phyloP scores from a whole-genome alignment of 2,329 filamentous ascomycete species.

The Didymella segeticola region DNA sequence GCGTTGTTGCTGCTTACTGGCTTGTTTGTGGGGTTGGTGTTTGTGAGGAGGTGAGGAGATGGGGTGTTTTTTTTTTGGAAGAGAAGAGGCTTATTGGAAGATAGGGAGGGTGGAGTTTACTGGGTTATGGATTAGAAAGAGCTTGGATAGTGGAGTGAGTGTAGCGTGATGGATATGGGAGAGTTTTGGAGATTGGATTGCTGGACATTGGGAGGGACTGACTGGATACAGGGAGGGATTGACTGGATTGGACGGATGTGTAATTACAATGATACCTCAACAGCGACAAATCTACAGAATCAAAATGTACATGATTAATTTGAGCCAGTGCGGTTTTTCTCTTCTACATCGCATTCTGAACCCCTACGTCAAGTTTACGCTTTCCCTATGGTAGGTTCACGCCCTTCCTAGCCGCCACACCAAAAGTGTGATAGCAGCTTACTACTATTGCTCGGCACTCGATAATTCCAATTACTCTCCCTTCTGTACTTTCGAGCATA shows the following conservation, averaged over 20 bases:
- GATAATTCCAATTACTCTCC: too few relatives aligned
- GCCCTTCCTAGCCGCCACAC: too few relatives aligned
- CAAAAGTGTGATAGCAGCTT: too few relatives aligned
- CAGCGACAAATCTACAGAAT: neutral
- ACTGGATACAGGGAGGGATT: neutral
- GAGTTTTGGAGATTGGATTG: neutral
- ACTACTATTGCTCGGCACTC: too few relatives aligned
- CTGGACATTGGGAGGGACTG: too few relatives aligned
- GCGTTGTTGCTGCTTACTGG: constrained; percentile 24
- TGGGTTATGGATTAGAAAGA: neutral
- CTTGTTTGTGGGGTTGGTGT: constrained; percentile 14
- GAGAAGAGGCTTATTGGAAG: neutral
- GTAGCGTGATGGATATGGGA: neutral
- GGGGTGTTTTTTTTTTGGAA: neutral
- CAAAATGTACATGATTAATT: neutral
- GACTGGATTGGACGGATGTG: constrained; percentile 1
- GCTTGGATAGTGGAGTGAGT: neutral
- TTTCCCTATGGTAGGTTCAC: too few relatives aligned
- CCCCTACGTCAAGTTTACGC: too few relatives aligned
- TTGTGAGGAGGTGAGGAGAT: neutral
- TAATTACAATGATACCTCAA: constrained; percentile 4
- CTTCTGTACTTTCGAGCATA: too few relatives aligned
- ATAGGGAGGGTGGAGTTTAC: neutral
- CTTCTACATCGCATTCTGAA: too few relatives aligned
- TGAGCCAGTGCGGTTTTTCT: neutral